Evolutionary conservation across 192 early-diverging fungal species (phyloP), one percentile per base, ranked within the genome.

Genomic region (Umbelopsis isabellina): DNA sequence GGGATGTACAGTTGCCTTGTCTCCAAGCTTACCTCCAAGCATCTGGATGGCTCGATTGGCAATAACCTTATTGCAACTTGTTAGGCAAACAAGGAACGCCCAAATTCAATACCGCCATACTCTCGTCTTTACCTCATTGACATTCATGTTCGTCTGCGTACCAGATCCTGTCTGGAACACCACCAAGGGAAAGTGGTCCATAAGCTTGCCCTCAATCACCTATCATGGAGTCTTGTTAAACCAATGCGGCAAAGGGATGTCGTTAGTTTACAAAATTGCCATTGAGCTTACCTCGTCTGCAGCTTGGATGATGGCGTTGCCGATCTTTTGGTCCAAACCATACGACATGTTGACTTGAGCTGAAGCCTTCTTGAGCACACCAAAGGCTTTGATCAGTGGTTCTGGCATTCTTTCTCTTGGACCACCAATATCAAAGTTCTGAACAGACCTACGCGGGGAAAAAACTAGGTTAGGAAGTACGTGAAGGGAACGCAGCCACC

Each of bases 131-230:
- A 76, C 79, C 83, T 94, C 92, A 79, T 94, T 95, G 66, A 90
- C 92, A 75, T 97, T 97, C 95, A 97, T 97, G 87, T 98, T 98
- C 61, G 94, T 91, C 86, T 99, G 97, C 27, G 97, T 99, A 47
- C 97, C 97, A 64, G 93, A 95, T 41, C 97, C 97, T 20, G 96
- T 98, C 79, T 95, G 93, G 91, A 90, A 99, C 45, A 97, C 92
- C 15, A 97, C 95, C 69, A 99, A 84, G 21, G 97, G 97, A 84
- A 99, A 99, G 80, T 99, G 94, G 52, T 92, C 93, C 76, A 91
- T 88, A 51, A 95, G 88, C 81, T 92, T 91, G 37, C 95, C 97
- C 22, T 85, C 86, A 66, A 97, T 96, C 50, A 98, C 95, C 84
- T 90, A 74, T 7, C 8, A 65, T 51, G 4, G 4, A 35, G 23